A percentile compares a stretch with the other conserved stretches of the same genome.
These are phyloP conservation scores for Globisporangium lucens DNA, from an alignment of 352 stramenopile genomes.

Conservation along the genomic window DNA sequence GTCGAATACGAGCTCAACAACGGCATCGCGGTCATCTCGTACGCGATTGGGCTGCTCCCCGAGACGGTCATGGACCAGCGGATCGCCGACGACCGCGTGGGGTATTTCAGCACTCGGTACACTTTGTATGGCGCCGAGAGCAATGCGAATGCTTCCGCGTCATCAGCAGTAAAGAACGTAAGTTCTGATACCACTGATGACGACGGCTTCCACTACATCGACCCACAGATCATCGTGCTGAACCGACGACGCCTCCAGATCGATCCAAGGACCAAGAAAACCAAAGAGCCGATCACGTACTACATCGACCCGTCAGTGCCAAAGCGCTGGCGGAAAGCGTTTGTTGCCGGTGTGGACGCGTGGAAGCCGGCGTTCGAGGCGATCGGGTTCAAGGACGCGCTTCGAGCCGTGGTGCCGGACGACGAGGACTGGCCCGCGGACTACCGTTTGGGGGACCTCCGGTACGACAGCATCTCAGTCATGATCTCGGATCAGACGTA, in stretches of 20 bases:
- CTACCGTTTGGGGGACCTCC: slow-evolving; percentile 79
- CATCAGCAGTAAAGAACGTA: neutral
- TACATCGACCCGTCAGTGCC: slow-evolving; percentile 86
- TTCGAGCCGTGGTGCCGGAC: slow-evolving; percentile 58
- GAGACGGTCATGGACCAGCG: slow-evolving; percentile 50
- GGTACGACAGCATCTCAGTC: slow-evolving; percentile 85
- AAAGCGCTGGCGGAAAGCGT: slow-evolving; percentile 50
- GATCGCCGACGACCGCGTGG: slow-evolving; percentile 71
- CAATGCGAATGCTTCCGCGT: slow-evolving; percentile 12
- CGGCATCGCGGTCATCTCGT: slow-evolving; percentile 56
- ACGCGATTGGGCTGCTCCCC: slow-evolving; percentile 69
- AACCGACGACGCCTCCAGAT: slow-evolving; percentile 65
- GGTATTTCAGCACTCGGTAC: slow-evolving; percentile 76
- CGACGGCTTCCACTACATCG: slow-evolving; percentile 48
- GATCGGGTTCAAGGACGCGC: slow-evolving; percentile 68
- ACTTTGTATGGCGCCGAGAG: slow-evolving; percentile 48
- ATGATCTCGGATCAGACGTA: slow-evolving; percentile 83
- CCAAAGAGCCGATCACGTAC: slow-evolving; percentile 61
- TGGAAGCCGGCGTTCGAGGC: slow-evolving; percentile 78
- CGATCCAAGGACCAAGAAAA: slow-evolving; percentile 30
- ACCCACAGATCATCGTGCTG: slow-evolving; percentile 59
- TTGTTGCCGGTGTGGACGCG: slow-evolving; percentile 62
- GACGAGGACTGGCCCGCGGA: slow-evolving; percentile 76
- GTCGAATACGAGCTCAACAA: slow-evolving; percentile 72
- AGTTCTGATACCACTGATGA: slow-evolving; percentile 11